Conservation (phyloP, 1,284 basidiomycete species). For the Ganoderma sinense region DNA sequence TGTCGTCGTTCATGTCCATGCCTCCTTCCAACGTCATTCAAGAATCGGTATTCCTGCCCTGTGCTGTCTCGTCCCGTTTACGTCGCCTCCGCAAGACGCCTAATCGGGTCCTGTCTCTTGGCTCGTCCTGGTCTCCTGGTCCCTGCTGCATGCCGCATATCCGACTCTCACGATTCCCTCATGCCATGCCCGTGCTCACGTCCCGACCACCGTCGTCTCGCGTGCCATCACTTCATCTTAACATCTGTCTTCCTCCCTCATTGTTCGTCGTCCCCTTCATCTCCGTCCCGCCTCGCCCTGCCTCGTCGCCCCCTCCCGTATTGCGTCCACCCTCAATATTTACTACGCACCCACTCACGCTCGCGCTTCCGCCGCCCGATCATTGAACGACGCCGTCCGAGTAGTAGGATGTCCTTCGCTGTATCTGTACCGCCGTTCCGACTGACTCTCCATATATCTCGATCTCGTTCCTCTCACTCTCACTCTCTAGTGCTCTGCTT, state of each 20-base stretch:
- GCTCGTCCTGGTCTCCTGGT: slow-evolving; percentile 7
- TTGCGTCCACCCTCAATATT: background rate
- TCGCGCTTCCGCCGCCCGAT: slow-evolving; percentile 1
- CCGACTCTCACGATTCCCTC: slow-evolving; percentile 15
- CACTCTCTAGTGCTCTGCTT: background rate
- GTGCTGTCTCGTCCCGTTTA: background rate
- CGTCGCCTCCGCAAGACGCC: slow-evolving; percentile 1
- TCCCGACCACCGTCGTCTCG: background rate
- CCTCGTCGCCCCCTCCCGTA: background rate
- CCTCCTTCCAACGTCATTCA: background rate
- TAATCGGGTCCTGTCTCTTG: slow-evolving; percentile 14
- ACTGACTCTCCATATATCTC: slow-evolving; percentile 4
- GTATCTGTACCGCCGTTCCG: slow-evolving; percentile 5
- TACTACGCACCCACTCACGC: slow-evolving; percentile 4
- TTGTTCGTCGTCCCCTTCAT: slow-evolving; percentile 13
- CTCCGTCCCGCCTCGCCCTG: background rate
- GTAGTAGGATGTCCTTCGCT: background rate
- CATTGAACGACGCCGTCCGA: slow-evolving; percentile 7
- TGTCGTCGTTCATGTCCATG: background rate
- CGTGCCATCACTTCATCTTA: background rate
- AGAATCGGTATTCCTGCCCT: slow-evolving; percentile 1
- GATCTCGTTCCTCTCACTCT: background rate
- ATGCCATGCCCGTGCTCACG: slow-evolving; percentile 10
- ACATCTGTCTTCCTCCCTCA: background rate
- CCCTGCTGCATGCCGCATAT: slow-evolving; percentile 26